phyloP scores from a whole-genome alignment of 1,139 yeast genomes.

The Yamadazyma sp. region DNA sequence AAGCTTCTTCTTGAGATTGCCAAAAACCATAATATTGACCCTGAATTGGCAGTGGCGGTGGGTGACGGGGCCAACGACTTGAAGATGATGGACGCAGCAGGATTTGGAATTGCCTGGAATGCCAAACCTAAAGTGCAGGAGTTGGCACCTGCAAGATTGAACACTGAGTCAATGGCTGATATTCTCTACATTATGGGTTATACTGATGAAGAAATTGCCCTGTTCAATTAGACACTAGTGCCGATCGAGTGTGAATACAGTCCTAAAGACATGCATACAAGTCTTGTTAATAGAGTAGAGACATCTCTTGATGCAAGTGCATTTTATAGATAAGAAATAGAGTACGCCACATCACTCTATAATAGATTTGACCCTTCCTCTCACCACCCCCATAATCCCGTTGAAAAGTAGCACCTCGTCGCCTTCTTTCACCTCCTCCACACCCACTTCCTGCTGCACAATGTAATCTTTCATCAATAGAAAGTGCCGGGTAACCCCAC shows the following conservation, averaged over 20 bases:
- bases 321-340: no score
- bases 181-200: conserved; percentile 81
- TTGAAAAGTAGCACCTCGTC: conserved; percentile 73
- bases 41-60: conserved; percentile 70
- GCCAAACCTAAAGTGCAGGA: conserved; percentile 91
- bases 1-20: conserved; percentile 70
- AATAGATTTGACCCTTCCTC: conserved; percentile 46
- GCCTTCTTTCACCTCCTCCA: conserved; percentile 53
- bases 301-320: no score
- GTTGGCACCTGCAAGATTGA: conserved; percentile 79
- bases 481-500: conserved; percentile 78
- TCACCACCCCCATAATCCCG: conserved; percentile 78
- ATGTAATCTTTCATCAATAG: conserved; percentile 56
- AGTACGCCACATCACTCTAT: no score
- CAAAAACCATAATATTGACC: conserved; percentile 54
- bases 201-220: conserved; percentile 53
- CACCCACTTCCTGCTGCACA: conserved; percentile 51
- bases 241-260: no score
- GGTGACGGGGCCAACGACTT: conserved; percentile 98
- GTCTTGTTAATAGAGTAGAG: neutral
- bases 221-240: conserved; percentile 11
- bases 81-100: conserved; percentile 88
- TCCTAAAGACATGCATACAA: no score
- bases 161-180: conserved; percentile 67
- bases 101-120: conserved; percentile 95